Conservation (phyloP, 257 asterid genomes). For the Forsythia viridissima region DNA sequence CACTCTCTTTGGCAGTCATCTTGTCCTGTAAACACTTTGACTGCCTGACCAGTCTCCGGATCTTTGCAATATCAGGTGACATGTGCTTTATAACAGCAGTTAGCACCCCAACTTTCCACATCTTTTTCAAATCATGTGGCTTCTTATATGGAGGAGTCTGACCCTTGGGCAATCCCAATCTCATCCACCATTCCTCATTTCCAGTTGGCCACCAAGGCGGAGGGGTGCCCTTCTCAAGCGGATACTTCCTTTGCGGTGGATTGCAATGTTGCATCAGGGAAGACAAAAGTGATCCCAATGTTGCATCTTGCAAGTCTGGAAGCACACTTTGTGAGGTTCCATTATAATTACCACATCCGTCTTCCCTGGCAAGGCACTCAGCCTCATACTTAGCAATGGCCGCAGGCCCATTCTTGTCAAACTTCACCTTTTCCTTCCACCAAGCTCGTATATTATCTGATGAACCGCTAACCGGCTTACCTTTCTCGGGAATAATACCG, state of each 20-base stretch:
- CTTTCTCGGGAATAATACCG: constrained; percentile 76
- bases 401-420: constrained; percentile 66
- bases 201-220: constrained; percentile 89
- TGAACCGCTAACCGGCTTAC: constrained; percentile 68
- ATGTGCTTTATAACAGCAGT: constrained; percentile 74
- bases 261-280: constrained; percentile 69
- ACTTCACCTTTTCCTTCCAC: constrained; percentile 82
- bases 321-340: constrained; percentile 41
- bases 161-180: constrained; percentile 48
- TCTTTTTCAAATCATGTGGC: constrained; percentile 74
- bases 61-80: constrained; percentile 68
- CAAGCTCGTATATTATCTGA: constrained; percentile 72
- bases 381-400: constrained; percentile 67
- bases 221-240: constrained; percentile 54
- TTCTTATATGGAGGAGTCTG: constrained; percentile 61
- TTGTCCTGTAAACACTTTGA: constrained; percentile 67
- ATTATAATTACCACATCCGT: constrained; percentile 31
- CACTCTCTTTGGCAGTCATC: constrained; percentile 70
- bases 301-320: constrained; percentile 67
- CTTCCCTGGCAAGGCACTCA: constrained; percentile 41
- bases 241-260: constrained; percentile 69
- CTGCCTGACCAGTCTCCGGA: constrained; percentile 48
- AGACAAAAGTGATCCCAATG: constrained; percentile 67
- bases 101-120: constrained; percentile 72
- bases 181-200: constrained; percentile 70